These are phyloP conservation scores for Kuraishia cidri DNA, from an alignment of 805 yeast genomes.

Conservation along the genomic window DNA sequence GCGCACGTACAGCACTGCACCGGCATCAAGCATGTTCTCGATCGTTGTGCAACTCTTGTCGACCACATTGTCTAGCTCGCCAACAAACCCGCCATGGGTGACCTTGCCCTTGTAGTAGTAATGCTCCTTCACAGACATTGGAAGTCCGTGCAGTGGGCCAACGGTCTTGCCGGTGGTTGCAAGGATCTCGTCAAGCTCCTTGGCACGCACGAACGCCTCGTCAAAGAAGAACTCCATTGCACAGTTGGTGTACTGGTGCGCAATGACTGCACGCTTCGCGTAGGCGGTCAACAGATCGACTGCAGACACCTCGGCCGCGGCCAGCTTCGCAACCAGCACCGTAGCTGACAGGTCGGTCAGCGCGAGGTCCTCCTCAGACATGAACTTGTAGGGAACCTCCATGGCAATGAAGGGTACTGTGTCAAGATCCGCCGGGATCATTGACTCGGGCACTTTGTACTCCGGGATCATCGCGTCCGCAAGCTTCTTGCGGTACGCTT, in stretches of 20 bases:
- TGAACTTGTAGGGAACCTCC: conserved; percentile 12
- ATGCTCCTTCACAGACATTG: conserved; percentile 62
- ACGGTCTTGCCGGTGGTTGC: conserved; percentile 38
- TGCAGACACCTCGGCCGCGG: conserved; percentile 36
- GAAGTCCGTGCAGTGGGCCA: conserved; percentile 67
- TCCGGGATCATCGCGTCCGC: conserved; percentile 15
- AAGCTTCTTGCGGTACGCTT: conserved; percentile 18
- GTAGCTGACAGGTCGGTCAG: conserved; percentile 36
- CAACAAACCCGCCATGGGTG: conserved; percentile 55
- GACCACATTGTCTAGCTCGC: conserved; percentile 36
- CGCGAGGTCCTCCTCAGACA: conserved; percentile 24
- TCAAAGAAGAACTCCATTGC: conserved; percentile 48
- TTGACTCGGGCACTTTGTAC: conserved; percentile 15
- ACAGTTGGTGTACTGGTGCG: conserved; percentile 52
- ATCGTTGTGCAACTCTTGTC: conserved; percentile 35
- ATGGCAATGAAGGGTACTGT: conserved; percentile 7
- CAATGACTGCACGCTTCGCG: conserved; percentile 54
- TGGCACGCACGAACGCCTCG: conserved; percentile 51
- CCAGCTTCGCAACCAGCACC: conserved; percentile 31
- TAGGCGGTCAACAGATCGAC: conserved; percentile 50
- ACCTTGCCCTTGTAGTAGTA: conserved; percentile 41
- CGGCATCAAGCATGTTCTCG: conserved; percentile 37
- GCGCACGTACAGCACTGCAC: conserved; percentile 57
- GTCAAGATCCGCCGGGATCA: conserved; percentile 3
- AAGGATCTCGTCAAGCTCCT: conserved; percentile 45